phyloP scores from a whole-genome alignment of 2,329 filamentous ascomycete species.

The Dendrostoma leiphaemia region DNA sequence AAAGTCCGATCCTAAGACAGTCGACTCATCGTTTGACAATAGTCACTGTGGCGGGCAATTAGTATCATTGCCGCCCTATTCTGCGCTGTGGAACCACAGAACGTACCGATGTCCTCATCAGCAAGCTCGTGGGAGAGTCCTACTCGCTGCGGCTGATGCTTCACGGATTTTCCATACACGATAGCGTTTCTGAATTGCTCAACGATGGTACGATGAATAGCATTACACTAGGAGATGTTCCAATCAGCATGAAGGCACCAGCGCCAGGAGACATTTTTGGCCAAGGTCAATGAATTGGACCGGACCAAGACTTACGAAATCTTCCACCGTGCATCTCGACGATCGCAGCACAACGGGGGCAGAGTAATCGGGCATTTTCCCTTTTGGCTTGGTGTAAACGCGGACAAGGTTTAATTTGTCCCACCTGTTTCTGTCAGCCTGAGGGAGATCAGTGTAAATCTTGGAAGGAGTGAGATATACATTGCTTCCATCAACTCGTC shows the following conservation, averaged over 20 bases:
- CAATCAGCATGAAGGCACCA: constrained; percentile 24
- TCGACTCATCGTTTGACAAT: constrained; percentile 65
- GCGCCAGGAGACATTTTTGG: not conserved
- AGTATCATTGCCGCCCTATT: constrained; percentile 23
- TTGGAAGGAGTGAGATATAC: constrained; percentile 40
- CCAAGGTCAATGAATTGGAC: not conserved
- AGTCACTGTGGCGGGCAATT: constrained; percentile 44
- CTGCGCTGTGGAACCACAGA: not conserved
- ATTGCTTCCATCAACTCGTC: constrained; percentile 96
- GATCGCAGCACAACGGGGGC: constrained; percentile 85
- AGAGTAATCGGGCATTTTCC: constrained; percentile 87
- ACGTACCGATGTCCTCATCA: constrained; percentile 94
- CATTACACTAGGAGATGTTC: constrained; percentile 72
- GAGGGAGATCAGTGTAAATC: not conserved
- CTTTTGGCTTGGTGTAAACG: constrained; percentile 98
- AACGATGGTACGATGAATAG: constrained; percentile 93
- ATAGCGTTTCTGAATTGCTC: constrained; percentile 95
- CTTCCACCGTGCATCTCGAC: constrained; percentile 84
- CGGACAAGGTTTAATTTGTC: constrained; percentile 88
- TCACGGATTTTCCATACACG: constrained; percentile 96
- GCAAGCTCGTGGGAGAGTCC: constrained; percentile 87
- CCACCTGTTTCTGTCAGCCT: constrained; percentile 55
- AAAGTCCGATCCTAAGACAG: not conserved
- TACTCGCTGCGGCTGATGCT: constrained; percentile 96
- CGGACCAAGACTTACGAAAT: constrained; percentile 71